Evolutionary conservation across 345 rosid species (phyloP), one percentile per base, ranked within the genome.

Genomic region (Microcos paniculata): DNA sequence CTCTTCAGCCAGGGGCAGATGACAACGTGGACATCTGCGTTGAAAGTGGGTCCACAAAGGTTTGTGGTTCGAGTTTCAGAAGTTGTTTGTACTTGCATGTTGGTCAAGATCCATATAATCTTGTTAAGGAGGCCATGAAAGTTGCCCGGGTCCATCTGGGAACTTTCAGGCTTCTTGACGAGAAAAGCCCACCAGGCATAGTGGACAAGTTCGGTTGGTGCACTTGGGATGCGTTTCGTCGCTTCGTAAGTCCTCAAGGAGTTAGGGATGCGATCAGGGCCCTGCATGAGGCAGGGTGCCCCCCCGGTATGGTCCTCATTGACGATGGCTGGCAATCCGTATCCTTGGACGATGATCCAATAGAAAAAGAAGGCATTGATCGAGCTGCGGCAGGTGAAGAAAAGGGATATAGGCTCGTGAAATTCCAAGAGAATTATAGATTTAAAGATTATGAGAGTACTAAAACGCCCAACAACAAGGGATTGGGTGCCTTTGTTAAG

Each of bases 271-370:
- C 94, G 1, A 90, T 94, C 0, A 79, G 88, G 73, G 85, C 86
- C 3, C 85, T 94, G 10, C 93, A 84, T 6, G 90, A 91, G 1
- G 96, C 90, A 2, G 97, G 98, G 30, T 89, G 94, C 78, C 96
- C 97, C 2, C 97, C 96, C 12, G 92, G 96, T 2, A 82, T 90
- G 13, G 90, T 94, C 14, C 75, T 91, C 19, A 94, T 94, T 52
- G 97, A 94, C 58, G 98, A 94, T 55, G 98, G 98, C 19, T 94
- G 97, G 98, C 96, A 94, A 65, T 92, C 98, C 0, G 88, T 94
- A 52, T 76, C 87, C 28, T 92, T 85, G 42, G 97, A 92, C 43
- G 72, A 78, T 52, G 94, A 94, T 57, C 91, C 87, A 4, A 84
- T 87, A 71, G 82, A 76, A 11, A 85, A 85, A 62, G 97, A 94